These are phyloP conservation scores for Fusarium nelsonii DNA, from an alignment of 2,329 filamentous ascomycete species.

Conservation along the genomic window DNA sequence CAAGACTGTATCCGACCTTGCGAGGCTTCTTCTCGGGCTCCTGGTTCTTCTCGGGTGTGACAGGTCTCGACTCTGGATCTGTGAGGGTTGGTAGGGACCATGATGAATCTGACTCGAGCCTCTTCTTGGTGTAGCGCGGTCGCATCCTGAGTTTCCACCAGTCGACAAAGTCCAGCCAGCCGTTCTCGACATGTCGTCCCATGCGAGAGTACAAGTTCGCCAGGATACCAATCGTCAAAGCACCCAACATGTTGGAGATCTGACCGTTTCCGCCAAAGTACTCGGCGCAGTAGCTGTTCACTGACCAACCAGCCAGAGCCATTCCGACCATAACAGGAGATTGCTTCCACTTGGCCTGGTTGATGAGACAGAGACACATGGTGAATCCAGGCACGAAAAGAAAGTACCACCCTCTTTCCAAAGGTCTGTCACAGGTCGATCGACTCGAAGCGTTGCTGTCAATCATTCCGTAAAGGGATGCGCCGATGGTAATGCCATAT, in stretches of 20 bases:
- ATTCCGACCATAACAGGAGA: slow-evolving; percentile 81
- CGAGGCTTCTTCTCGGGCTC: slow-evolving; percentile 52
- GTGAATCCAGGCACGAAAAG: slow-evolving; percentile 82
- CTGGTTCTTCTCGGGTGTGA: slow-evolving; percentile 37
- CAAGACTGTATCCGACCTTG: slow-evolving; percentile 77
- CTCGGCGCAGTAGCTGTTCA: slow-evolving; percentile 78
- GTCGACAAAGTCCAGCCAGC: slow-evolving; percentile 60
- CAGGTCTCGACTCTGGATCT: slow-evolving; percentile 52
- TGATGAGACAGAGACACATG: slow-evolving; percentile 80
- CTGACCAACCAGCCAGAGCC: slow-evolving; percentile 77
- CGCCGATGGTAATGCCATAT: slow-evolving; percentile 79
- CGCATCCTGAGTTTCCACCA: slow-evolving; percentile 64
- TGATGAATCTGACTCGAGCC: slow-evolving; percentile 43
- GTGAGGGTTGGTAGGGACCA: slow-evolving; percentile 51
- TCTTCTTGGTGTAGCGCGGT: slow-evolving; percentile 51
- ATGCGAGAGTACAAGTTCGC: slow-evolving; percentile 83
- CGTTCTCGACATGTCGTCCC: slow-evolving; percentile 69
- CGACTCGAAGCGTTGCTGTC: slow-evolving; percentile 65
- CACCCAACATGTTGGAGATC: slow-evolving; percentile 81
- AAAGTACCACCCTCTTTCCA: slow-evolving; percentile 67
- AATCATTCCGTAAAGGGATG: slow-evolving; percentile 73
- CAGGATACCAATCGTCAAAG: slow-evolving; percentile 79
- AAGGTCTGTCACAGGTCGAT: slow-evolving; percentile 58
- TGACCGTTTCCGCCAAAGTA: slow-evolving; percentile 78
- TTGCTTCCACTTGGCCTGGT: slow-evolving; percentile 85